These are phyloP conservation scores for Fusarium sacchari DNA, from an alignment of 2,329 filamentous ascomycete species.

Conservation along the genomic window DNA sequence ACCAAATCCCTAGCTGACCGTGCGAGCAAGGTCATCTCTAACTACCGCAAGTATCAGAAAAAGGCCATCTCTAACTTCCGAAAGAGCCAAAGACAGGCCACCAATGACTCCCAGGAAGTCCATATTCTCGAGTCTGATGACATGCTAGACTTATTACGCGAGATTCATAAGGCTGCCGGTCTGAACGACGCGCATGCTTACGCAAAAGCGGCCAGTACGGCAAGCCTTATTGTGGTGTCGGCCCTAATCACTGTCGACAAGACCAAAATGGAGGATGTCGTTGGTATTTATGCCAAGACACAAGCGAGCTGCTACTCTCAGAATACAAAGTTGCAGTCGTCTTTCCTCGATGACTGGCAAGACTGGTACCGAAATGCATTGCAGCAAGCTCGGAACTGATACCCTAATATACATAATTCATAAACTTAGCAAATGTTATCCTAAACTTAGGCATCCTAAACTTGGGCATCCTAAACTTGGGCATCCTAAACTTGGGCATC, in stretches of 20 bases:
- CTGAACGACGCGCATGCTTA: slow-evolving; percentile 75
- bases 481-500: no score
- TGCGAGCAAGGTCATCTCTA: slow-evolving; percentile 75
- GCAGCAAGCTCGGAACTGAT: slow-evolving; percentile 45
- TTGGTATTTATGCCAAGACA: slow-evolving; percentile 71
- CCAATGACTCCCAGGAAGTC: slow-evolving; percentile 52
- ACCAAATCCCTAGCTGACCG: slow-evolving; percentile 80
- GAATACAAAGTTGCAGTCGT: slow-evolving; percentile 68
- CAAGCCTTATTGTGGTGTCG: slow-evolving; percentile 74
- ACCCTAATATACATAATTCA: slow-evolving; percentile 6
- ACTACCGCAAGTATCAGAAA: slow-evolving; percentile 74
- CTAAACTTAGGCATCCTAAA: no score
- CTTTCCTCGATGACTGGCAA: slow-evolving; percentile 77
- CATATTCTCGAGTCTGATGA: slow-evolving; percentile 54
- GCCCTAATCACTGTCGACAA: slow-evolving; percentile 67
- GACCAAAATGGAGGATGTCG: slow-evolving; percentile 63
- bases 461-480: no score
- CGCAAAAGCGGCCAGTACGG: slow-evolving; percentile 77
- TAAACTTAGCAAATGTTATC: no score
- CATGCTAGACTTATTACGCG: slow-evolving; percentile 67
- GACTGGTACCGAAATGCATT: slow-evolving; percentile 73
- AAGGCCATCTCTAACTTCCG: slow-evolving; percentile 77
- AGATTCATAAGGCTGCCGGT: slow-evolving; percentile 75
- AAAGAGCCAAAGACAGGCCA: slow-evolving; percentile 70
- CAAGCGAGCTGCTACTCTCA: slow-evolving; percentile 67